Percentiles rank a stretch among this genome's conserved stretches.
phyloP scores from a whole-genome alignment of 768 basidiomycete species.

The Gloeopeniophorella convolvens region DNA sequence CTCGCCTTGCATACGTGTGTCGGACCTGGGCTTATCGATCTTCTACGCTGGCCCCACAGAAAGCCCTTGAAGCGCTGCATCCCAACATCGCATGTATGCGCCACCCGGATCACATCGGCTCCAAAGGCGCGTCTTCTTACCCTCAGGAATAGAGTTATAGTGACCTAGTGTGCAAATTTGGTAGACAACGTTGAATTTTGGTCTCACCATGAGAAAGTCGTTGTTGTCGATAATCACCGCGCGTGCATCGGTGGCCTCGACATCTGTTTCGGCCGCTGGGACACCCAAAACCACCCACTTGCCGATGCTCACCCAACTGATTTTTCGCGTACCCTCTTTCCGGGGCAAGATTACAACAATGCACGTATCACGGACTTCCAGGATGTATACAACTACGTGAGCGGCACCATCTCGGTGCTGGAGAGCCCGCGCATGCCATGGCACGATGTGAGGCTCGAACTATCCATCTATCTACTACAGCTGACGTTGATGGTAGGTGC shows the following conservation, averaged over 20 bases:
- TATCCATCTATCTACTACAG: not conserved
- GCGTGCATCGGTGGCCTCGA: constrained; percentile 93
- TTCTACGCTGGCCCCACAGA: constrained; percentile 32
- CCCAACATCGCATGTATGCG: constrained; percentile 85
- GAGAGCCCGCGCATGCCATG: constrained; percentile 85
- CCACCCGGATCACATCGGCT: constrained; percentile 85
- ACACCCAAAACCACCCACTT: constrained; percentile 83
- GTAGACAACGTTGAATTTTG: constrained; percentile 77
- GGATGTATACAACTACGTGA: constrained; percentile 66
- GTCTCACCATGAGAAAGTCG: constrained; percentile 92
- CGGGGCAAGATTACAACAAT: constrained; percentile 93
- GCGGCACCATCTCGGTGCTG: constrained; percentile 58
- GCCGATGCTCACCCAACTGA: constrained; percentile 90
- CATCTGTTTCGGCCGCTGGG: constrained; percentile 96
- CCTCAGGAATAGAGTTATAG: not conserved
- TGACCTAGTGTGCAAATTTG: not conserved
- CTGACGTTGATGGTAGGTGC: constrained; percentile 41
- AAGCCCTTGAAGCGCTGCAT: constrained; percentile 73
- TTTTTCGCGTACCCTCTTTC: constrained; percentile 76
- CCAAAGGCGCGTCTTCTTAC: constrained; percentile 42
- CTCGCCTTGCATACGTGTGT: not conserved
- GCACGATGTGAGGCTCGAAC: constrained; percentile 70
- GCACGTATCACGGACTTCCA: constrained; percentile 83
- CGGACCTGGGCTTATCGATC: not conserved
- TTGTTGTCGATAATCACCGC: constrained; percentile 79